Evolutionary conservation across 768 basidiomycete species (phyloP), one percentile per base, ranked within the genome.

Genomic region (Rhizopogon roseolus): DNA sequence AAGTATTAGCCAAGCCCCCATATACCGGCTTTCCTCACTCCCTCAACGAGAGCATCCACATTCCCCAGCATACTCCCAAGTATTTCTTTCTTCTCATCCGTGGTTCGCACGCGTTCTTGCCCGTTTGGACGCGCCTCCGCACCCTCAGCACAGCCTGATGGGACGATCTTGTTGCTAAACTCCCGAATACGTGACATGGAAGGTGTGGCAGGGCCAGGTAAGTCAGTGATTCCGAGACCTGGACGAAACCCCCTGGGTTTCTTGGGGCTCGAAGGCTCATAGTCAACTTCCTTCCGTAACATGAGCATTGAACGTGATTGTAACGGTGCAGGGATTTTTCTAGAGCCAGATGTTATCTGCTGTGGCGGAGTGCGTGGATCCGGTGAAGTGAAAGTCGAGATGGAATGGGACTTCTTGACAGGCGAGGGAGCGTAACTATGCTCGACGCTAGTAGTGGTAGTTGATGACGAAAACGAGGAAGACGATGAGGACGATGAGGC

Each of bases 21-120:
- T 52, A 94, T 84, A 0, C 92, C 91, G 0, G 90, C 90, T 68
- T 85, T 88, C 56, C 86, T 76, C 34, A 96, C 88, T 0, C 92
- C 86, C 57, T 92, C 90, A 5, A 96, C 90, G 9, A 96, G 76
- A 29, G 89, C 87, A 65, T 95, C 93, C 3, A 96, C 93, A 65
- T 96, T 95, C 4, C 91, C 93, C 41, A 96, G 69, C 82, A 93
- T 86, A 42, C 81, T 85, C 0, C 88, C 87, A 54, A 96, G 63
- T 41, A 90, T 66, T 64, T 84, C 82, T 68, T 87, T 92, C 74
- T 93, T 93, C 71, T 93, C 88, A 54, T 90, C 86, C 41, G 83
- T 91, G 41, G 84, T 87, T 60, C 77, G 76, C 57, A 72, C 59
- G 34, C 57, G 52, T 45, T 55, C 49, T 3, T 62, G 46, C 27